Base-by-base conservation (phyloP, 2,329 filamentous ascomycete species). In the Gyromitra esculenta region DNA sequence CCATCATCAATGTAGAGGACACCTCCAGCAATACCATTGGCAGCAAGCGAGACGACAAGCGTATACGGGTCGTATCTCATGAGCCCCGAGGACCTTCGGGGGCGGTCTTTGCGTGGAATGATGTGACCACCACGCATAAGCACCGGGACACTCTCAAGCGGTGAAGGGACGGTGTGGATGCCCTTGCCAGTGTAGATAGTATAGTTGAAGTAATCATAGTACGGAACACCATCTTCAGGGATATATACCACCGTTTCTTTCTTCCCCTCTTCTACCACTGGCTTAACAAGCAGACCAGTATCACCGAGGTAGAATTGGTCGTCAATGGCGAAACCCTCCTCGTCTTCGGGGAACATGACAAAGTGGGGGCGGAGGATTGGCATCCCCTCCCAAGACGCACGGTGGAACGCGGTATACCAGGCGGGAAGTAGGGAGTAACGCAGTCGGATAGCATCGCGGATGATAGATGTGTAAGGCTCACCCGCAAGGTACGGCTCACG, bases 11-110 rank as follows among this genome's bases (percentile, higher is more conserved):
- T 86, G 82, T 99, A 99, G 6, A 99, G 85, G 63, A 92, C 91
- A 37, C 96, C 96, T 62, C 91, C 88, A 0, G 95, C 93, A 4
- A 82, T 73, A 21, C 84, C 86, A 81, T 88, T 86, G 79, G 89
- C 88, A 80, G 89, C 86, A 15, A 96, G 86, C 0, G 89, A 88
- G 1, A 98, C 87, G 1, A 99, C 90, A 0, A 99, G 88, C 0
- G 96, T 99, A 85, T 97, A 97, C 52, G 96, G 94, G 83, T 99
- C 96, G 84, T 90, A 97, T 81, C 89, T 91, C 96, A 98, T 98
- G 59, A 97, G 87, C 21, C 92, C 90, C 74, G 90, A 92, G 74
- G 93, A 97, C 76, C 95, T 90, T 72, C 96, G 90, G 2, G 94
- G 94, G 31, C 91, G 89, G 81, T 99, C 96, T 79, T 95, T 93